A percentile compares a stretch with the other conserved stretches of the same genome.
phyloP scores from a whole-genome alignment of 2,329 filamentous ascomycete genomes.

The Venturiaceae sp. region DNA sequence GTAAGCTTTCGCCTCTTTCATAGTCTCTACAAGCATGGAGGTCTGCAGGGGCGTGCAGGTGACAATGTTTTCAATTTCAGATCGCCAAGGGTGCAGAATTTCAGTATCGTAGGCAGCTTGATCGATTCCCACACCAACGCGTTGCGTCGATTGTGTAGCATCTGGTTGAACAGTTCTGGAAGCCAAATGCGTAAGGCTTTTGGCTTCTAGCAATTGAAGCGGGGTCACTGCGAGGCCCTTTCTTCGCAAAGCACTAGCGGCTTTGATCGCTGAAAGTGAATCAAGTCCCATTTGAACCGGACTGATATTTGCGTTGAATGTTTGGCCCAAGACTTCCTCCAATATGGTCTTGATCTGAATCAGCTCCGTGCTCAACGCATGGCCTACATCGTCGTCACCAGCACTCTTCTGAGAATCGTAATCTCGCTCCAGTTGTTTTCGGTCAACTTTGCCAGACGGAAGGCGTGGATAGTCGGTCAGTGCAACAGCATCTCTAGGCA shows the following conservation, averaged over 20 bases:
- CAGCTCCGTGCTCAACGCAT: not conserved
- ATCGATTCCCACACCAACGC: not conserved
- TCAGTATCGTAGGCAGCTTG: not conserved
- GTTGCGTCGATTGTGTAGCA: not conserved
- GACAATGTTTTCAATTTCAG: slow-evolving; percentile 30
- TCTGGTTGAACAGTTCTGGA: not conserved
- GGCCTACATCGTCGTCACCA: not conserved
- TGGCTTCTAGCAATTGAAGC: slow-evolving; percentile 45
- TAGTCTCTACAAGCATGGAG: slow-evolving; percentile 72
- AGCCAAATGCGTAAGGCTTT: not conserved
- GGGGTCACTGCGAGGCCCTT: slow-evolving; percentile 47
- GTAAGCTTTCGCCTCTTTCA: slow-evolving; percentile 51
- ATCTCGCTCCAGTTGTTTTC: slow-evolving; percentile 48
- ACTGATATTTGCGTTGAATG: slow-evolving; percentile 27
- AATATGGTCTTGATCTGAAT: slow-evolving; percentile 30
- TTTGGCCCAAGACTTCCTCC: slow-evolving; percentile 29
- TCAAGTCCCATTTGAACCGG: slow-evolving; percentile 53
- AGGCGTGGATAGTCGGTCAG: slow-evolving; percentile 60
- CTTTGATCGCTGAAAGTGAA: slow-evolving; percentile 51
- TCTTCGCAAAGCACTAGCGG: slow-evolving; percentile 55
- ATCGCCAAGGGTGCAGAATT: not conserved
- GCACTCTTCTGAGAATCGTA: slow-evolving; percentile 27
- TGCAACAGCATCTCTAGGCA: slow-evolving; percentile 63
- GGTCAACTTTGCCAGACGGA: slow-evolving; percentile 76
- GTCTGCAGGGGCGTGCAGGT: slow-evolving; percentile 65